Percentiles rank a stretch among this genome's conserved stretches.
phyloP scores from a whole-genome alignment of 805 yeast species.

The Torulaspora quercuum region DNA sequence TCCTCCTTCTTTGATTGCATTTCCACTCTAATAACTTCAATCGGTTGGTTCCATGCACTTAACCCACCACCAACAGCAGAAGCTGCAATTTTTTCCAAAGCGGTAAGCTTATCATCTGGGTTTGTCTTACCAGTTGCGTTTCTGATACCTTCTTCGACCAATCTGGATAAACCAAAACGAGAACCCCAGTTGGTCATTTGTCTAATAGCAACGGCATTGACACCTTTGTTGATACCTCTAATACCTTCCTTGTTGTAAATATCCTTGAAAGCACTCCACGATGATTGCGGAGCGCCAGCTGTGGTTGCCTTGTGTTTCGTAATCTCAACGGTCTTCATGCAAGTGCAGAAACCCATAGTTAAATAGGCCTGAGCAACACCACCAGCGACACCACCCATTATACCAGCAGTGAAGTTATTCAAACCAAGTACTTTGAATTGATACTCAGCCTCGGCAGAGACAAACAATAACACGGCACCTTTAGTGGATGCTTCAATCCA shows the following conservation, averaged over 20 bases:
- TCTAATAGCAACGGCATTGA: slow-evolving; percentile 97
- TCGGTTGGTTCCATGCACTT: slow-evolving; percentile 98
- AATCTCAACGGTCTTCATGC: slow-evolving; percentile 98
- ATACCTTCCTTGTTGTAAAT: slow-evolving; percentile 85
- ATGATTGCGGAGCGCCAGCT: slow-evolving; percentile 69
- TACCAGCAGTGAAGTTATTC: slow-evolving; percentile 76
- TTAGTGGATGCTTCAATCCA: slow-evolving; percentile 99
- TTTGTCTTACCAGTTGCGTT: slow-evolving; percentile 55
- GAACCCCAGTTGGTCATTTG: slow-evolving; percentile 99
- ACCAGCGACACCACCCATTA: slow-evolving; percentile 93
- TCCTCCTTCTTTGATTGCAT: slow-evolving; percentile 95
- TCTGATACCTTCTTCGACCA: slow-evolving; percentile 84
- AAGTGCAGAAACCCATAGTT: slow-evolving; percentile 97
- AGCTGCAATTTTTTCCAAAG: slow-evolving; percentile 77
- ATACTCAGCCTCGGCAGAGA: slow-evolving; percentile 89
- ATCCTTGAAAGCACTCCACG: slow-evolving; percentile 82
- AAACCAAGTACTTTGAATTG: slow-evolving; percentile 61
- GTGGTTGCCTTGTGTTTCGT: slow-evolving; percentile 72
- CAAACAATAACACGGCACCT: slow-evolving; percentile 93
- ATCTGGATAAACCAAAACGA: slow-evolving; percentile 86
- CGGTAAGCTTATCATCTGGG: slow-evolving; percentile 56
- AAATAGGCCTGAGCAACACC: slow-evolving; percentile 95
- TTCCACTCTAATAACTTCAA: slow-evolving; percentile 95
- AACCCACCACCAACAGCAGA: slow-evolving; percentile 95
- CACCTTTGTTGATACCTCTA: slow-evolving; percentile 94